Evolutionary conservation across 371 early-diverging fungal genomes (phyloP).

Genomic region (Mucor racemosus): DNA sequence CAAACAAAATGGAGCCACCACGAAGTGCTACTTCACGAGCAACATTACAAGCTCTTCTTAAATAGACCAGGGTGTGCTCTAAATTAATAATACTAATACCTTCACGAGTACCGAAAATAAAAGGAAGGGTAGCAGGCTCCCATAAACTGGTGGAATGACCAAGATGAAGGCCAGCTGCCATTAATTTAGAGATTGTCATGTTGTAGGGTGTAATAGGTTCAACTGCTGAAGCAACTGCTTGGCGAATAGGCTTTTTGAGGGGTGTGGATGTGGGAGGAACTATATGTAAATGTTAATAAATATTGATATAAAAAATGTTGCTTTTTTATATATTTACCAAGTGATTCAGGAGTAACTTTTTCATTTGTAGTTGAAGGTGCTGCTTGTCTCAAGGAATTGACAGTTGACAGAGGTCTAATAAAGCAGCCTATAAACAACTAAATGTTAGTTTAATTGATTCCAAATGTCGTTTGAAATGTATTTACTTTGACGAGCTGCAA

Average conservation of each 20-base stretch:
- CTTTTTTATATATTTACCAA: no score
- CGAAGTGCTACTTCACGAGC: slow-evolving; percentile 74
- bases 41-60: slow-evolving; percentile 85
- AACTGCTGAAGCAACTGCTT: slow-evolving; percentile 32
- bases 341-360: slow-evolving; percentile 22
- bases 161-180: slow-evolving; percentile 90
- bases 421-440: slow-evolving; percentile 2
- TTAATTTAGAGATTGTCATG: slow-evolving; percentile 71
- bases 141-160: slow-evolving; percentile 84
- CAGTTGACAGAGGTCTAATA: slow-evolving; percentile 24
- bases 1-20: slow-evolving; percentile 89
- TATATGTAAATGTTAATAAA: background rate
- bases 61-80: slow-evolving; percentile 88
- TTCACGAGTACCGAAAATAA: slow-evolving; percentile 88
- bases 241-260: slow-evolving; percentile 45
- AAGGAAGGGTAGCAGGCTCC: slow-evolving; percentile 86
- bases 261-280: slow-evolving; percentile 25
- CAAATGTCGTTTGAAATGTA: no score
- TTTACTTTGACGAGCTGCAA: slow-evolving; percentile 22
- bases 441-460: background rate
- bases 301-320: no score
- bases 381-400: slow-evolving; percentile 18
- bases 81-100: slow-evolving; percentile 95
- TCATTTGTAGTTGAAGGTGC: slow-evolving; percentile 9
- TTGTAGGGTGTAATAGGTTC: slow-evolving; percentile 50